Evolutionary conservation across 2,329 filamentous ascomycete species (phyloP), one percentile per base, ranked within the genome.

Genomic region (Sordariomycetes sp.): DNA sequence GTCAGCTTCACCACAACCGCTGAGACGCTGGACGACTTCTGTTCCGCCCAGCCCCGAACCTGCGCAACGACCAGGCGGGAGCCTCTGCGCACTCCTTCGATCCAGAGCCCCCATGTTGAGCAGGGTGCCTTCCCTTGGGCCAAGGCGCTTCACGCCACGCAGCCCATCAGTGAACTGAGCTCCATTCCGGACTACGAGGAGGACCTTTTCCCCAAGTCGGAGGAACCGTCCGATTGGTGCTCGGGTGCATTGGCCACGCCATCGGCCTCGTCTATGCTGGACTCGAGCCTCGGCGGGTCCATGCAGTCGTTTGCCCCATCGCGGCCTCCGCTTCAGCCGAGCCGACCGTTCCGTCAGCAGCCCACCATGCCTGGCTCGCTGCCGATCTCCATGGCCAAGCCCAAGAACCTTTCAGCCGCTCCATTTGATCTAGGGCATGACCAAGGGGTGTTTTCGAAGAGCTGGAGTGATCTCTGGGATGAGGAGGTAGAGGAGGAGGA

Each of bases 381-480:
- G 28, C 86, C 89, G 5, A 93, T 94, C 68, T 85, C 81, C 62
- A 89, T 92, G 72, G 88, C 88, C 16, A 85, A 94, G 68, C 87
- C 90, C 0, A 79, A 83, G 62, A 80, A 82, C 48, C 76, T 86
- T 64, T 78, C 82, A 58, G 86, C 89, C 61, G 86, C 93, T 79
- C 85, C 89, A 4, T 82, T 87, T 68, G 83, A 93, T 55, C 93
- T 96, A 69, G 89, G 89, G 56, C 85, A 85, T 67, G 85, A 88
- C 69, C 82, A 84, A 62, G 88, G 93, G 53, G 77, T 81, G 54
- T 89, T 95, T 54, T 96, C 94, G 59, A 97, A 97, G 86, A 97
- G 94, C 78, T 99, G 94, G 94, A 96, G 92, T 67, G 94, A 99
- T 71, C 85, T 97, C 71, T 97, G 91, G 87, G 93, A 97, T 60